Conservation (phyloP, 495 filamentous ascomycete species). For the Xylaria nigripes region DNA sequence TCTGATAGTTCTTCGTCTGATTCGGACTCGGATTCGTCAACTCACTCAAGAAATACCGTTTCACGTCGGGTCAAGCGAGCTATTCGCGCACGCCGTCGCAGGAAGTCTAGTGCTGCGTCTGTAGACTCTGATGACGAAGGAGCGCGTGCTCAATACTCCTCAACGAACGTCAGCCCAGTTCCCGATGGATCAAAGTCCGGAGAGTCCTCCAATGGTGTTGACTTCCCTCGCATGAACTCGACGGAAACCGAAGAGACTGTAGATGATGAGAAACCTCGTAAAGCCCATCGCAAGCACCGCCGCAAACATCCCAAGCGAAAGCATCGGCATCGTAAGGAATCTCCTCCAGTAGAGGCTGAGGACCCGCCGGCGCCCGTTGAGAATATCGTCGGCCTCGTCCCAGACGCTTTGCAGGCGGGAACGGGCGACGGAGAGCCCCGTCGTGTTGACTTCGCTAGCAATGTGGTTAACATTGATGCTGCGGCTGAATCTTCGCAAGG, state of each 20-base stretch:
- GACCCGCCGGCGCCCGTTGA: conserved; percentile 8
- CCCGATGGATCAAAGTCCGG: conserved; percentile 26
- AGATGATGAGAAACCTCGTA: conserved; percentile 31
- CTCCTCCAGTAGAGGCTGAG: conserved; percentile 16
- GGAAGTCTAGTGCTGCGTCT: conserved; percentile 67
- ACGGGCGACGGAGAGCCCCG: conserved; percentile 29
- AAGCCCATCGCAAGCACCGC: conserved; percentile 23
- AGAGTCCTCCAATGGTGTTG: conserved; percentile 23
- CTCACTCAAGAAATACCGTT: conserved; percentile 59
- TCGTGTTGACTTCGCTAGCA: conserved; percentile 35
- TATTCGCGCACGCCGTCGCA: conserved; percentile 56
- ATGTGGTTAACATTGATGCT: conserved; percentile 17
- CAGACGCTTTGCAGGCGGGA: conserved; percentile 15
- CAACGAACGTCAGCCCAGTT: conserved; percentile 27
- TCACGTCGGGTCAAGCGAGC: conserved; percentile 65
- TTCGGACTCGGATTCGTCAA: conserved; percentile 59
- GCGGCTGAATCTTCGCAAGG: conserved; percentile 25
- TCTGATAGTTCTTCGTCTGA: conserved; percentile 54
- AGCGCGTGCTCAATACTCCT: conserved; percentile 27
- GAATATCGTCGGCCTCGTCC: conserved; percentile 26
- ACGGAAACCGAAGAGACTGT: conserved; percentile 30
- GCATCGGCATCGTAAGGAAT: conserved; percentile 28
- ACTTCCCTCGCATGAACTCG: conserved; percentile 17
- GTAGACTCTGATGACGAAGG: conserved; percentile 43
- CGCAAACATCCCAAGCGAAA: conserved; percentile 26